Conservation (phyloP, 176 grass and related monocot species). For the Juncus effusus region DNA sequence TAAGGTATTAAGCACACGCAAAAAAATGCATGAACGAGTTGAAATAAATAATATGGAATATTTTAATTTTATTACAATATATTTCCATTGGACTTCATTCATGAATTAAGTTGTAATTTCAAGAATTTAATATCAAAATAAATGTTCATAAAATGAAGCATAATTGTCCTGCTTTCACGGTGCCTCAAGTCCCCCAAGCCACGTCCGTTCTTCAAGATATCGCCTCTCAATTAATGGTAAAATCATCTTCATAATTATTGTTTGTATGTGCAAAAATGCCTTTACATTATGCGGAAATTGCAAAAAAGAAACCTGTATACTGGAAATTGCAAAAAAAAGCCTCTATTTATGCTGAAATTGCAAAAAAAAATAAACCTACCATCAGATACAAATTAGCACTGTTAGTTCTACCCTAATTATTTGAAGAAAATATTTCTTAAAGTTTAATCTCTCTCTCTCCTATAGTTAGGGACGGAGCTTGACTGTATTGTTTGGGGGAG, state of each 20-base stretch:
- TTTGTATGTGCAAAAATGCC: background rate
- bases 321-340: too few relatives aligned
- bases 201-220: slow-evolving; percentile 27
- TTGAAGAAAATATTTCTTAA: too few relatives aligned
- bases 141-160: slow-evolving; percentile 35
- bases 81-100: slow-evolving; percentile 22
- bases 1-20: slow-evolving; percentile 36
- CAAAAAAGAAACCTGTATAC: too few relatives aligned
- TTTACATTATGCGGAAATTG: too few relatives aligned
- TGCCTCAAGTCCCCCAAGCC: slow-evolving; percentile 38
- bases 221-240: slow-evolving; percentile 38
- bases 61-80: slow-evolving; percentile 21
- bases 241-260: background rate
- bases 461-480: too few relatives aligned
- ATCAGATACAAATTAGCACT: too few relatives aligned
- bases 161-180: slow-evolving; percentile 36
- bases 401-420: too few relatives aligned
- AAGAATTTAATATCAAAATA: slow-evolving; percentile 30
- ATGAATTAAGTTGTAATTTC: slow-evolving; percentile 35
- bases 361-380: slow-evolving; percentile 12
- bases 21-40: background rate
- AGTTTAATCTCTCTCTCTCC: too few relatives aligned
- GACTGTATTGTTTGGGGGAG: too few relatives aligned
- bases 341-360: too few relatives aligned
- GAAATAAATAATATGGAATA: too few relatives aligned